Evolutionary conservation across 2,329 filamentous ascomycete genomes (phyloP), one percentile per base, ranked within the genome.

Genomic region (Capronia epimyces): DNA sequence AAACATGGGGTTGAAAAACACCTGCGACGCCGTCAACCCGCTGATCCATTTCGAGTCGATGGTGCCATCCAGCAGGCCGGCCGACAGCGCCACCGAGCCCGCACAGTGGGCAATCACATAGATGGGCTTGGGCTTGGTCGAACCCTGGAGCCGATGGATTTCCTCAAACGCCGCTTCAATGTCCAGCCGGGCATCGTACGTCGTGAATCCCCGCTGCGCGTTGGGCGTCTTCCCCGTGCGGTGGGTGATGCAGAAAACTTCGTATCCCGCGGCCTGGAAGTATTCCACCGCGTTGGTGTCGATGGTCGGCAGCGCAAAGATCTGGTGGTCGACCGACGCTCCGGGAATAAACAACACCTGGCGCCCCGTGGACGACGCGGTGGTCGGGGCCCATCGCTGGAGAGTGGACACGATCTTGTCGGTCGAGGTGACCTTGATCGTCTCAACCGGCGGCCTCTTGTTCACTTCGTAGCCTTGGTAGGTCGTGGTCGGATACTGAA

Each of bases 181-280:
- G 32, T 50, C 47, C 16, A 50, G 47, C 15, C 47, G 21, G 12
- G 29, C 27, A n/a, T 50, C 47, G 32, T 50, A 50, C 18, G 39
- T 43, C 12, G 46, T 49, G 15, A 13, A 47, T 20, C 45, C 45
- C 21, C 36, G 32, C 45, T 47, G 45, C 16, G 45, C 45, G 18
- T 47, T 47, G 34, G 45, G 45, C 10, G 45, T 47, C 24, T 47
- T 47, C 21, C 45, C 45, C 2, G 36, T 41, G 16, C 45, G 45
- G 37, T 47, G 45, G 12, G 45, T 47, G 25, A 47, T 36, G 25
- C 45, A 47, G 25, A 47, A 47, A 4, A 47, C 45, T 22, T 47
- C 45, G 22, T 41, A 47, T 6, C 45, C 45, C 18, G 45, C 45
- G 16, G 45, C 24, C 22, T 47, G 45, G 34, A 47, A 47, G 36